phyloP scores from a whole-genome alignment of 331 rosid species.

The Pyrus hybrid region DNA sequence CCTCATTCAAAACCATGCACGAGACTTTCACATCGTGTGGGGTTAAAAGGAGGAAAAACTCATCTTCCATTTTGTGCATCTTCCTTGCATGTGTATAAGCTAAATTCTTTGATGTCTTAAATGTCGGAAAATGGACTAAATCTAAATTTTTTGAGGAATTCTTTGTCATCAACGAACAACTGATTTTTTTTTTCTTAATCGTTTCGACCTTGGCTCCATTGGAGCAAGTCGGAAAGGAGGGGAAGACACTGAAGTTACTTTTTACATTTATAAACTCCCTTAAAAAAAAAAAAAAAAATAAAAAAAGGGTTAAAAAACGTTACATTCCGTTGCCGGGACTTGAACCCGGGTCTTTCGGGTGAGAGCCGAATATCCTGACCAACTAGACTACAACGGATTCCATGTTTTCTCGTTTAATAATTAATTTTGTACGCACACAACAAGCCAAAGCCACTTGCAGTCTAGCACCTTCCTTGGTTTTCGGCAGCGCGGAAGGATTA shows the following conservation, averaged over 20 bases:
- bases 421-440: too few species aligned
- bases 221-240: neutral
- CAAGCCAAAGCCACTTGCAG: neutral
- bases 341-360: slow-evolving; percentile 11
- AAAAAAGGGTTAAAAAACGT: neutral
- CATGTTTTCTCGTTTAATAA: fast-evolving
- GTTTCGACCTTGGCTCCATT: too few species aligned
- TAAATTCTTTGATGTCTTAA: fast-evolving
- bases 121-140: too few species aligned
- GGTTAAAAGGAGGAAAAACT: neutral
- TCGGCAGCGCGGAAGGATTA: neutral
- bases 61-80: neutral
- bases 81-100: too few species aligned
- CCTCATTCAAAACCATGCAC: neutral
- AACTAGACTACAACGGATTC: slow-evolving; percentile 42
- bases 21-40: neutral
- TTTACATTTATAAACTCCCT: neutral
- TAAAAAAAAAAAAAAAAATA: fast-evolving
- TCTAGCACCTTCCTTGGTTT: neutral
- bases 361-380: slow-evolving; percentile 38
- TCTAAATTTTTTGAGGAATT: too few species aligned
- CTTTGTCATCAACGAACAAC: too few species aligned
- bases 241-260: neutral
- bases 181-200: too few species aligned
- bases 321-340: slow-evolving; percentile 4